Percentiles rank a stretch among this genome's conserved stretches.
Conservation (phyloP, 2,329 filamentous ascomycete species). For the Celoporthe dispersa region DNA sequence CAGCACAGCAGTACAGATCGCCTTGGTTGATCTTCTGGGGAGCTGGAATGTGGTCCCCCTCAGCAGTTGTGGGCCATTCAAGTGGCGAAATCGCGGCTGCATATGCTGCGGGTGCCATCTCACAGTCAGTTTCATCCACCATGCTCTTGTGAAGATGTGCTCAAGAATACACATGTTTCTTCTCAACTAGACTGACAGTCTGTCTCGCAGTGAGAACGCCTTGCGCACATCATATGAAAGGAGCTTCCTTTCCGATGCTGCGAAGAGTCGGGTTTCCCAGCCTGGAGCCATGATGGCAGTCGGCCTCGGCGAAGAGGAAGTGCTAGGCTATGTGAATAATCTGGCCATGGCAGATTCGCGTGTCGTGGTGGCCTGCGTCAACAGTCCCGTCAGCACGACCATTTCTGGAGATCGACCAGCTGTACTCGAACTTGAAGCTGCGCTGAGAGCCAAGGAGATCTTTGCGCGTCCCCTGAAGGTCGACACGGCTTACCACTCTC, state of each 20-base stretch:
- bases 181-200: too few species aligned
- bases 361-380: slow-evolving; percentile 48
- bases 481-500: slow-evolving; percentile 29
- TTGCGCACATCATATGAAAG: background rate
- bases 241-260: slow-evolving; percentile 13
- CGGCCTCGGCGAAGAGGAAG: slow-evolving; percentile 20
- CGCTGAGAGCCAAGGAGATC: background rate
- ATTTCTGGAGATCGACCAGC: slow-evolving; percentile 19
- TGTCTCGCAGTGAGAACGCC: too few species aligned
- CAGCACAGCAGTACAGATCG: slow-evolving; percentile 54
- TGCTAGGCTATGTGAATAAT: slow-evolving; percentile 15
- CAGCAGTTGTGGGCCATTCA: slow-evolving; percentile 44
- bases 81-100: slow-evolving; percentile 48
- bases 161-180: too few species aligned
- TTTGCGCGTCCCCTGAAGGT: slow-evolving; percentile 14
- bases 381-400: slow-evolving; percentile 48
- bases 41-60: slow-evolving; percentile 37
- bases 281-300: slow-evolving; percentile 32
- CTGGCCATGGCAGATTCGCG: slow-evolving; percentile 27
- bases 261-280: background rate
- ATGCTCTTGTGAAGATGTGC: too few species aligned
- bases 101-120: slow-evolving; percentile 38
- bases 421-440: background rate
- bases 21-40: slow-evolving; percentile 43
- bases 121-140: background rate